phyloP scores from a whole-genome alignment of 129 eudicot genomes.

The Scalesia atractyloides region DNA sequence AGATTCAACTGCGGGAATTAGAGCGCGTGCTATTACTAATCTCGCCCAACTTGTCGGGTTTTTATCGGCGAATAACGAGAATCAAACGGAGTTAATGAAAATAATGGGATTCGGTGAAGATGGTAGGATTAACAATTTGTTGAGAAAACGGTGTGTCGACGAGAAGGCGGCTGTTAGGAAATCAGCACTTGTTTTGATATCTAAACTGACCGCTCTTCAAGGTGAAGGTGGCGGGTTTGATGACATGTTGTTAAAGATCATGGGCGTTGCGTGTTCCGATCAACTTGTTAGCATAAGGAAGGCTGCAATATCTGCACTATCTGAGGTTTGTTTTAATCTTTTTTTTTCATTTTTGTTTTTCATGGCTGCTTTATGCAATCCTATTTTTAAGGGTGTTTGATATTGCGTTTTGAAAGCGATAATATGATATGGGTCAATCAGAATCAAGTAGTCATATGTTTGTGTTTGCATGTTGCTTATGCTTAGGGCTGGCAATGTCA shows the following conservation, averaged over 20 bases:
- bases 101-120: slow-evolving; percentile 57
- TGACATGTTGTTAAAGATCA: slow-evolving; percentile 68
- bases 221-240: slow-evolving; percentile 62
- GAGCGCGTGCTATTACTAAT: slow-evolving; percentile 84
- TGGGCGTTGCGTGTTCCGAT: slow-evolving; percentile 94
- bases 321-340: slow-evolving; percentile 63
- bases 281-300: slow-evolving; percentile 96
- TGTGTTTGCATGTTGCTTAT: too few species aligned
- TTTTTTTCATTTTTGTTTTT: background rate
- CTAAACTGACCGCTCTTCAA: slow-evolving; percentile 64
- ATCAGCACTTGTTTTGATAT: slow-evolving; percentile 77
- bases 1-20: slow-evolving; percentile 68
- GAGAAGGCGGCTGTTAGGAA: slow-evolving; percentile 97
- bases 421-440: background rate
- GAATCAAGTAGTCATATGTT: background rate
- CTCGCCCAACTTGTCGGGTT: slow-evolving; percentile 71
- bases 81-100: slow-evolving; percentile 47
- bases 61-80: slow-evolving; percentile 46
- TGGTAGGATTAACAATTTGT: slow-evolving; percentile 47
- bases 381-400: background rate
- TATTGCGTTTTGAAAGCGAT: background rate
- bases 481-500: too few species aligned
- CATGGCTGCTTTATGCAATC: background rate
- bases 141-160: slow-evolving; percentile 74
- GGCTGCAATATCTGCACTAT: slow-evolving; percentile 85